phyloP scores from a whole-genome alignment of 805 yeast genomes.

The Kazachstania kunashirensis region DNA sequence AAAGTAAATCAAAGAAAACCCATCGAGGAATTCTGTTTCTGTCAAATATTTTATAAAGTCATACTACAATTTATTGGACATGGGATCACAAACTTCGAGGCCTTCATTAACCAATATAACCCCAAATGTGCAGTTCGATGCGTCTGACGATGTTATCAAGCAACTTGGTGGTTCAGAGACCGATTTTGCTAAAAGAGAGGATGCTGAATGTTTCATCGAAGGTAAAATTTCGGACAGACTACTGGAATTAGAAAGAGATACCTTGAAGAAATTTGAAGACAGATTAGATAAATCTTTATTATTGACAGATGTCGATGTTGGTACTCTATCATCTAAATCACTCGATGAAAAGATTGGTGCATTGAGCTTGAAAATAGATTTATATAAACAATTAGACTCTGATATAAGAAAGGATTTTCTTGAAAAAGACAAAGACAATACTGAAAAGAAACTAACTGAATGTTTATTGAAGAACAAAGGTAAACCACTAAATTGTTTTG shows the following conservation, averaged over 20 bases:
- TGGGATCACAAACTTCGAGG: constrained; percentile 55
- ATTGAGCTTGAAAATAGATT: constrained; percentile 31
- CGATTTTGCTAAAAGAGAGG: constrained; percentile 61
- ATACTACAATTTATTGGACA: constrained; percentile 22
- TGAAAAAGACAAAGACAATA: constrained; percentile 32
- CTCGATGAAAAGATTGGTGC: constrained; percentile 36
- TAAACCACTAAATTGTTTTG: constrained; percentile 72
- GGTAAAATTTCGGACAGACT: constrained; percentile 53
- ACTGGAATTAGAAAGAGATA: constrained; percentile 42
- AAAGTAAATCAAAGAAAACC: too few relatives aligned
- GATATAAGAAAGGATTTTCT: constrained; percentile 9
- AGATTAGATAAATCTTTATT: constrained; percentile 36
- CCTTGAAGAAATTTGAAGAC: constrained; percentile 42
- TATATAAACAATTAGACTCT: constrained; percentile 30
- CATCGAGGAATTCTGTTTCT: too few relatives aligned
- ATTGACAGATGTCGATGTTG: constrained; percentile 26
- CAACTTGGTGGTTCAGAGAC: constrained; percentile 57
- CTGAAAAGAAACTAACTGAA: constrained; percentile 38
- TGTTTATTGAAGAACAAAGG: constrained; percentile 56
- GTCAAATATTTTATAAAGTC: too few relatives aligned
- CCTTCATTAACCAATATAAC: constrained; percentile 33
- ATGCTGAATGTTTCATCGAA: constrained; percentile 56
- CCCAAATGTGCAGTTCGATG: constrained; percentile 46
- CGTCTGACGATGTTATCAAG: constrained; percentile 52
- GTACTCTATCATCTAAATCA: constrained; percentile 26